Conservation (phyloP, 1,284 basidiomycete genomes). For the Irpex lacteus region DNA sequence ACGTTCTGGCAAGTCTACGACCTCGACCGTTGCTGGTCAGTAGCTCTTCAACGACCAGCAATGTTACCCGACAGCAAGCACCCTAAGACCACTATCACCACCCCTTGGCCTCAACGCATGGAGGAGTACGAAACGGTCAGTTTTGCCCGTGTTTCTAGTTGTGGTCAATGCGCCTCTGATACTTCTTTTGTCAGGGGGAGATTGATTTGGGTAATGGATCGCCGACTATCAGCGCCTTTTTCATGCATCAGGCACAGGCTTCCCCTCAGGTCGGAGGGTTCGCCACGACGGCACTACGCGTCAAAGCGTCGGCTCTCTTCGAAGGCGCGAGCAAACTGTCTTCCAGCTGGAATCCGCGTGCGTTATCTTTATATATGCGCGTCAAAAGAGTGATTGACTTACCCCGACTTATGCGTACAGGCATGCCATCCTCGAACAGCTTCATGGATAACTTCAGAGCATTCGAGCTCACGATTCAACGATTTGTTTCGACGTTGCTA, state of each 20-base stretch:
- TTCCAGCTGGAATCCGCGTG: constrained; percentile 58
- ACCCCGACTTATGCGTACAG: constrained; percentile 26
- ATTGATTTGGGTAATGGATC: constrained; percentile 46
- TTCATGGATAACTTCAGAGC: constrained; percentile 56
- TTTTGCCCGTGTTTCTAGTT: background rate
- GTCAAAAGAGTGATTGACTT: constrained; percentile 12
- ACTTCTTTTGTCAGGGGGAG: constrained; percentile 44
- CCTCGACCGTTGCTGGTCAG: constrained; percentile 40
- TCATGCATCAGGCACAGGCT: constrained; percentile 49
- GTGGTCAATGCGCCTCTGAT: constrained; percentile 2
- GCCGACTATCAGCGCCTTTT: constrained; percentile 59
- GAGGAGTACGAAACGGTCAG: constrained; percentile 33
- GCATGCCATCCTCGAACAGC: constrained; percentile 40
- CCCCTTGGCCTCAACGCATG: constrained; percentile 39
- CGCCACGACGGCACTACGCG: constrained; percentile 59
- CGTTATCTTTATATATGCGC: constrained; percentile 24
- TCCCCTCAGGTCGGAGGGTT: constrained; percentile 49
- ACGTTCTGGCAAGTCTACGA: constrained; percentile 44
- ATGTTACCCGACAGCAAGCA: constrained; percentile 38
- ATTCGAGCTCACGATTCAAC: constrained; percentile 59
- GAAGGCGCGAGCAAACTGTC: constrained; percentile 61
- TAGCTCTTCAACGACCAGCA: constrained; percentile 36
- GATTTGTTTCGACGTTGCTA: constrained; percentile 60
- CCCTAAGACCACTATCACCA: constrained; percentile 34
- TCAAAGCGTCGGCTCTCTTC: constrained; percentile 73